Base-by-base conservation (phyloP, 345 rosid genomes). In the Boechera retrofracta region DNA sequence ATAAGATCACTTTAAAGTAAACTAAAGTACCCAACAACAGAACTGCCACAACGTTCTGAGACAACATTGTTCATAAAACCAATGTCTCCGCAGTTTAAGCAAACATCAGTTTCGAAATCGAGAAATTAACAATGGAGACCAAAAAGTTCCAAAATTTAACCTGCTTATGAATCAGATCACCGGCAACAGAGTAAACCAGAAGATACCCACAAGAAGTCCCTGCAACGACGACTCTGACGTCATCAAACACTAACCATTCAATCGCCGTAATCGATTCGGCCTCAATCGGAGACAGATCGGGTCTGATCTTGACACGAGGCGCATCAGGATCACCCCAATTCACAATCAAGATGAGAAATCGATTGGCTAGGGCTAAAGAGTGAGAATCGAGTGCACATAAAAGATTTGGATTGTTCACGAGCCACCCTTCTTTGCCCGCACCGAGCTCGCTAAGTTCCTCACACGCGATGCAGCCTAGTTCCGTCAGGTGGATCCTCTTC, bases 371-470 rank as follows among this genome's bases (percentile, higher is more conserved):
- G 70, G 98, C 93, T 64, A 92, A 38, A 36, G 89, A 84, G 74
- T 89, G 91, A 28, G 84, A 75, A 77, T 89, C 97, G 16, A 92
- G 89, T 1, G 99, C 92, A 83, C 87, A 87, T 5, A 82, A 78
- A 29, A 92, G 81, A 73, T 81, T 82, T 0, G 94, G 90, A 32
- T 84, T 84, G 51, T 91, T 83, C 28, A 80, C 88, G 2, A 92
- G 89, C 99, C 99, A 92, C 2, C 97, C 96, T 80, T 95, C 98
- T 76, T 88, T 89, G 2, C 99, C 99, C 3, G 99, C 97, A 32
- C 98, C 97, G 38, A 95, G 80, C 13, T 92, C 92, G 45, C 80
- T 73, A 39, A 92, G 90, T 67, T 91, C 98, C 52, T 85, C 87
- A 77, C 91, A 85, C 11, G 96, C 97, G 64, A 95, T 82, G 89